These are phyloP conservation scores for Ophiognomonia clavigignenti-juglandacearum DNA, from an alignment of 2,329 filamentous ascomycete genomes.

Conservation along the genomic window DNA sequence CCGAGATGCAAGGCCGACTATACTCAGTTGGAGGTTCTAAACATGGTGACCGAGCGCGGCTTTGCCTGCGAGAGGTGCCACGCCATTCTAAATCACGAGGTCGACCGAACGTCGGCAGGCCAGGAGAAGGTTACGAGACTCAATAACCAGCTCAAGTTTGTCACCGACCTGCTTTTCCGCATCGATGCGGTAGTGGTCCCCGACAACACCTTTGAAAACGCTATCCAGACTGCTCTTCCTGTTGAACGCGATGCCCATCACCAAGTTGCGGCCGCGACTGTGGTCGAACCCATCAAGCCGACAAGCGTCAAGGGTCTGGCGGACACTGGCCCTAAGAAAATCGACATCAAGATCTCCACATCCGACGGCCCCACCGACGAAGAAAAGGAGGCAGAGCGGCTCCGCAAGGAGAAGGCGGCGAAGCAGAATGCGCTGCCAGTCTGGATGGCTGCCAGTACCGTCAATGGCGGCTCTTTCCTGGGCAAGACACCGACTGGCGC, in stretches of 20 bases:
- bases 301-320: constrained; percentile 66
- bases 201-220: constrained; percentile 68
- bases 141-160: constrained; percentile 75
- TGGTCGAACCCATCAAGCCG: constrained; percentile 53
- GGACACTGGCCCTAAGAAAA: constrained; percentile 62
- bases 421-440: constrained; percentile 65
- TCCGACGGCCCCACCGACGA: constrained; percentile 62
- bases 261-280: constrained; percentile 56
- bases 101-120: constrained; percentile 63
- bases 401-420: constrained; percentile 60
- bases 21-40: constrained; percentile 84
- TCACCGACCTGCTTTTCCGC: constrained; percentile 69
- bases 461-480: constrained; percentile 57
- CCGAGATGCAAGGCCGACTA: constrained; percentile 77
- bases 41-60: constrained; percentile 63
- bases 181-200: constrained; percentile 73
- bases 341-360: constrained; percentile 65
- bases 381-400: constrained; percentile 59
- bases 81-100: constrained; percentile 57
- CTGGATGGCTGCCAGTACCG: constrained; percentile 69
- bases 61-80: constrained; percentile 83
- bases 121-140: constrained; percentile 69
- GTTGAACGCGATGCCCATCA: constrained; percentile 64
- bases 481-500: constrained; percentile 28
- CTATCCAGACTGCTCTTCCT: constrained; percentile 57